Evolutionary conservation across 2,329 filamentous ascomycete genomes (phyloP), one percentile per base, ranked within the genome.

Genomic region (Aureobasidium vineae): DNA sequence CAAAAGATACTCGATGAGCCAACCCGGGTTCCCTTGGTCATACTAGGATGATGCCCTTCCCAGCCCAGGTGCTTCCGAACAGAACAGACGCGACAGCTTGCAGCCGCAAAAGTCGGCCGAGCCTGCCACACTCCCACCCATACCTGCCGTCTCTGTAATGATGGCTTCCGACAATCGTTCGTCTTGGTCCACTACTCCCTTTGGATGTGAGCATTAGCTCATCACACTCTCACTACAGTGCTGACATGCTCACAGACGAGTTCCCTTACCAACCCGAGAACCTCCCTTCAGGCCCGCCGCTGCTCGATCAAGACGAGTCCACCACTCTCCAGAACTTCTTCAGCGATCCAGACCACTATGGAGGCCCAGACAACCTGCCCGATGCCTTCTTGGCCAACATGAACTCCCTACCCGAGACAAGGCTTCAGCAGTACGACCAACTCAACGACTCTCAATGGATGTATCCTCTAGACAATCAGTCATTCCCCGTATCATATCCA

Each of bases 261-360:
- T 64, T 64, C 49, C 28, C 47, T 1, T 64, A 64, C 49, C 61
- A 50, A 23, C 47, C 61, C 36, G 49, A 54, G 2, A 49, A 53
- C 19, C 61, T 28, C 15, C 61, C 63, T 15, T 47, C 52, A 7
- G 66, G 66, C 41, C 61, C 66, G n/a, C 41, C 66, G 13, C 31
- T 68, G 47, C 66, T 68, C 28, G 56, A 68, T 19, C 43, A 57
- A 43, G 47, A 63, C 38, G 66, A 68, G 45, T 61, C 54, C n/a
- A 43, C 15, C 33, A 36, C 41, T 15, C 67, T 68, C 15, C 50
- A 68, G 16, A 57, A 60, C 61, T 68, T 68, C 67, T 68, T 67
- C 59, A 54, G 54, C 28, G 53, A 67, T 31, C 67, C 67, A 7
- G 67, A 68, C 43, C 40, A 66, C 38, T 65, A 47, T 52, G 43